Percentiles rank a stretch among this genome's conserved stretches.
These are phyloP conservation scores for Phanerochaete carnosa DNA, from an alignment of 768 basidiomycete genomes.

Conservation along the genomic window DNA sequence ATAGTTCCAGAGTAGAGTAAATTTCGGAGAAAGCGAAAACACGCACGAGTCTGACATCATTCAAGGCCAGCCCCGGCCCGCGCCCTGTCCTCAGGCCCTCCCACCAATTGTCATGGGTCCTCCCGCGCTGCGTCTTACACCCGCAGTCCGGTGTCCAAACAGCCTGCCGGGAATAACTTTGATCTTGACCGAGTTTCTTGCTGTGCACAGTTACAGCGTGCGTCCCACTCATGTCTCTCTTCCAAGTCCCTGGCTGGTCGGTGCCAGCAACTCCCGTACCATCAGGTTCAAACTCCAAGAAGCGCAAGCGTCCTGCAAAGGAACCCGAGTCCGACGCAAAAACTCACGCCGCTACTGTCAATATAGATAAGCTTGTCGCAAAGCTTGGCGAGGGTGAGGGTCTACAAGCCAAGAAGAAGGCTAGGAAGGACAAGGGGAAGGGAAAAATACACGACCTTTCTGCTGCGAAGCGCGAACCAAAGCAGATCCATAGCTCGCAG, in stretches of 20 bases:
- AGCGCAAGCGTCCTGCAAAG: slow-evolving; percentile 28
- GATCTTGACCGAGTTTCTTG: no score
- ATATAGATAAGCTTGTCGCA: slow-evolving; percentile 27
- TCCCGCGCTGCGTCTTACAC: no score
- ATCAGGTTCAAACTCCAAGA: slow-evolving; percentile 12
- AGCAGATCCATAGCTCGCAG: slow-evolving; percentile 4
- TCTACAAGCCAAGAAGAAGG: slow-evolving; percentile 11
- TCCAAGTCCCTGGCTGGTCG: slow-evolving; percentile 34
- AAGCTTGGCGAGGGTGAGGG: slow-evolving; percentile 15
- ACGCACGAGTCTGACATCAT: no score
- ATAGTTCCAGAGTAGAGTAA: no score
- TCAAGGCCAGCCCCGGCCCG: no score
- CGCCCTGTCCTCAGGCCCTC: no score
- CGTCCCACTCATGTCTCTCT: slow-evolving; percentile 33
- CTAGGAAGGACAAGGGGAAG: slow-evolving; percentile 12
- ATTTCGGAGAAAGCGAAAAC: no score
- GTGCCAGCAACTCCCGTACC: slow-evolving; percentile 22
- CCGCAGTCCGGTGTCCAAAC: no score
- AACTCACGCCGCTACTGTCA: slow-evolving; percentile 24
- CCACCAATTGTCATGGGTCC: no score
- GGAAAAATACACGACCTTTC: not conserved
- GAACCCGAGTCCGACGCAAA: slow-evolving; percentile 17
- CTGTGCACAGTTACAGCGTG: no score
- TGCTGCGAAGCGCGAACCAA: not conserved
- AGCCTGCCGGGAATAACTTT: no score